These are phyloP conservation scores for Butyriboletus appendiculatus DNA, from an alignment of 1,284 basidiomycete species.

Conservation along the genomic window DNA sequence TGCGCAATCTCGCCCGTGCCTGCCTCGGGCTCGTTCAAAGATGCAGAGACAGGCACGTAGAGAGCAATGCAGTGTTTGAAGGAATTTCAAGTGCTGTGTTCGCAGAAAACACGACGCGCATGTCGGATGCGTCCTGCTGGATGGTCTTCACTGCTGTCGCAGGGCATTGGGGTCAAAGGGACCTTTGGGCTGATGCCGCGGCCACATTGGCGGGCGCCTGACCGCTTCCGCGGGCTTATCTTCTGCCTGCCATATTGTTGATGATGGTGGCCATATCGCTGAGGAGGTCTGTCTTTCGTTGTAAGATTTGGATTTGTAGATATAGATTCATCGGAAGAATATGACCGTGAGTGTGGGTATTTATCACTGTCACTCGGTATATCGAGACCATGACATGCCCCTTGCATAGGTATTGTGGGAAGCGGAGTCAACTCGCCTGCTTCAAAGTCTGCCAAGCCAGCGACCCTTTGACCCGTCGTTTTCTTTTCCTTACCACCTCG, in stretches of 20 bases:
- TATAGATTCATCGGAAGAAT: not conserved
- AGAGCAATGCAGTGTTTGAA: not conserved
- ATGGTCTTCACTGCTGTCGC: slow-evolving; percentile 74
- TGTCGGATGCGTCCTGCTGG: slow-evolving; percentile 77
- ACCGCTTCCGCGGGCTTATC: slow-evolving; percentile 1
- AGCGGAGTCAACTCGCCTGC: not conserved
- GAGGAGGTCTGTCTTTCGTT: not conserved
- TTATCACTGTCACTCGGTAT: not conserved
- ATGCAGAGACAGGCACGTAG: not conserved
- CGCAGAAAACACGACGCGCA: slow-evolving; percentile 15
- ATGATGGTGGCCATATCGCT: not conserved
- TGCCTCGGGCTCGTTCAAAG: slow-evolving; percentile 50
- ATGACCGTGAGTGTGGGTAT: slow-evolving; percentile 8
- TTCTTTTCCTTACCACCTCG: not conserved
- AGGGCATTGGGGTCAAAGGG: slow-evolving; percentile 83
- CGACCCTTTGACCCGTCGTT: not conserved
- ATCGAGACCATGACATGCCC: not conserved
- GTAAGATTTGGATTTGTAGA: slow-evolving; percentile 13
- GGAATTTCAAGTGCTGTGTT: slow-evolving; percentile 2
- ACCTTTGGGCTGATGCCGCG: slow-evolving; percentile 83
- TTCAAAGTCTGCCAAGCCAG: slow-evolving; percentile 1
- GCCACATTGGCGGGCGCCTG: slow-evolving; percentile 39
- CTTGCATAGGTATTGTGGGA: slow-evolving; percentile 21
- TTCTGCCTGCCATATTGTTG: not conserved
- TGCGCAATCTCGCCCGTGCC: slow-evolving; percentile 79